phyloP scores from a whole-genome alignment of 2,329 filamentous ascomycete genomes.

The Annulohypoxylon truncatum region DNA sequence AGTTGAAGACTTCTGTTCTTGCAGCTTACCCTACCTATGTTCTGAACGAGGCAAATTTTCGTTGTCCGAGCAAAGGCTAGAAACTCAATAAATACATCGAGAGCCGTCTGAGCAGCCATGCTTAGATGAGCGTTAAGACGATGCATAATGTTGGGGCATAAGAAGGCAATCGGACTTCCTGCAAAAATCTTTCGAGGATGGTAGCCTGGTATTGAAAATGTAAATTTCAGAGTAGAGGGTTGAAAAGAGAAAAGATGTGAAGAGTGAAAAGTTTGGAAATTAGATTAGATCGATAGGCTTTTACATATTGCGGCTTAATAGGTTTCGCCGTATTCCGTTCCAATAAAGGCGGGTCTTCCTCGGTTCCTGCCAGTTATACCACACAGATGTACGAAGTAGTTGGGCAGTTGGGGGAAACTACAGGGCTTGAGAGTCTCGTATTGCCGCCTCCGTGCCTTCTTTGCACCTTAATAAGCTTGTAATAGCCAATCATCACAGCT shows the following conservation, averaged over 20 bases:
- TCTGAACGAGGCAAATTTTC: neutral
- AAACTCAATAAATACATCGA: neutral
- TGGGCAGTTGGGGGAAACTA: conserved; percentile 11
- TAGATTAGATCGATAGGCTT: conserved; percentile 1
- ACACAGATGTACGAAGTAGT: conserved; percentile 7
- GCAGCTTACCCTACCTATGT: neutral
- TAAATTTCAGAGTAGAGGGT: neutral
- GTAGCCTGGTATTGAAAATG: neutral
- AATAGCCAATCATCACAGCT: conserved; percentile 15
- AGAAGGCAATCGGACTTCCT: neutral
- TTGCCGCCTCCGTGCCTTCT: conserved; percentile 19
- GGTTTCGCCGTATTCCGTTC: conserved; percentile 18
- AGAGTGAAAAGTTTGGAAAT: neutral
- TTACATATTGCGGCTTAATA: conserved; percentile 3
- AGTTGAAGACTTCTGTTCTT: neutral
- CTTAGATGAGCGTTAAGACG: neutral
- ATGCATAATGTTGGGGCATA: neutral
- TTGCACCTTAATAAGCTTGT: conserved; percentile 9
- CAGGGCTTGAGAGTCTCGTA: conserved; percentile 25
- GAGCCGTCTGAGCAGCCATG: neutral
- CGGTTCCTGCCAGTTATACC: neutral
- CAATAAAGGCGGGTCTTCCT: neutral
- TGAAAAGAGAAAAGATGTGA: neutral
- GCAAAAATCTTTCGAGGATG: neutral
- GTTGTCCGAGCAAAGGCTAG: neutral